phyloP scores from a whole-genome alignment of 345 rosid genomes.

The Euphorbia pulcherrima region DNA sequence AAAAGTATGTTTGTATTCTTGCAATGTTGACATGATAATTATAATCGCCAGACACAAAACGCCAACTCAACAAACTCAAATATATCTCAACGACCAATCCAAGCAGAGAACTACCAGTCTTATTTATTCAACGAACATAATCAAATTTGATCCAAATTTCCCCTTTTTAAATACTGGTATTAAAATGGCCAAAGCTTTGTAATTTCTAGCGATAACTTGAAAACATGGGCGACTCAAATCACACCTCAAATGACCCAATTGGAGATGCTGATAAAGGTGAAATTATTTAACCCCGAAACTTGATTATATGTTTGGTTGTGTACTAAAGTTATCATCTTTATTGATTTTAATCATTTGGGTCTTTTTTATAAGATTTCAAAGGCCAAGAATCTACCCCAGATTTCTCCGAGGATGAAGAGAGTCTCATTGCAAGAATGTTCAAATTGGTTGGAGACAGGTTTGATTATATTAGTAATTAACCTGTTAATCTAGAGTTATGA shows the following conservation, averaged over 20 bases:
- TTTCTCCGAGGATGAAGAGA: constrained; percentile 51
- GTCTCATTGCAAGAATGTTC: constrained; percentile 44
- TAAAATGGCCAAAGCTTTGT: neutral
- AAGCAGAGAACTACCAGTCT: constrained; percentile 31
- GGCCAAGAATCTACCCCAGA: constrained; percentile 14
- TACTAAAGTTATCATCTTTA: neutral
- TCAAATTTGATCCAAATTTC: neutral
- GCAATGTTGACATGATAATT: too few species aligned
- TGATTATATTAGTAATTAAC: neutral
- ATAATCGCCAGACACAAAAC: constrained; percentile 1
- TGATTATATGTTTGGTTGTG: neutral
- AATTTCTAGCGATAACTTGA: neutral
- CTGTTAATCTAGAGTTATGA: too few species aligned
- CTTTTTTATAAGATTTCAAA: constrained; percentile 6
- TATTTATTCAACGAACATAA: constrained; percentile 17
- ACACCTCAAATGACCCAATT: constrained; percentile 3
- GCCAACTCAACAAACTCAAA: constrained; percentile 27
- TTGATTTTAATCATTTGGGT: neutral
- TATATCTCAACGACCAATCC: constrained; percentile 17
- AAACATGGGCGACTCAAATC: constrained; percentile 16
- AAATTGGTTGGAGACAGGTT: constrained; percentile 46
- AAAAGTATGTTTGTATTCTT: neutral
- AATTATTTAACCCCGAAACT: neutral
- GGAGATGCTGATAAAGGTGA: neutral
- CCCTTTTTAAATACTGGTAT: neutral